Base-by-base conservation (phyloP, 345 rosid species). In the Syzygium aromaticum region DNA sequence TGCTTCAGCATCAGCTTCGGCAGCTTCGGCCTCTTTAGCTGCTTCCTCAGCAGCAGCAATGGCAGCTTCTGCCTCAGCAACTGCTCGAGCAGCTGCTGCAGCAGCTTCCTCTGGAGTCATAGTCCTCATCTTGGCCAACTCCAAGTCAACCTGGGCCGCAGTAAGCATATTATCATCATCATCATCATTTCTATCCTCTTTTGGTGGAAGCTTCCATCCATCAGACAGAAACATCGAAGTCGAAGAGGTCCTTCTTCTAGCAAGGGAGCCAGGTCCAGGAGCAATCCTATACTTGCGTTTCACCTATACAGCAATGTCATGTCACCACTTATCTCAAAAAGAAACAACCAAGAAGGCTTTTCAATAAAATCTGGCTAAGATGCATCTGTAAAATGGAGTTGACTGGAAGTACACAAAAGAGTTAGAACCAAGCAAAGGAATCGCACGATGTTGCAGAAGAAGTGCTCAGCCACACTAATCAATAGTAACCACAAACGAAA, bases 31-130 rank as follows among this genome's bases (percentile, higher is more conserved):
- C 88, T 96, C 99, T 87, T 93, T 96, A 21, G 95, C 96, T 89
- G 99, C 99, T 92, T 93, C 97, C 88, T 98, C 99, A 85, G 99
- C 99, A 87, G 91, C 98, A 7, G 96, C 96, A 84, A 95, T 94
- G 49, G 98, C 98, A 87, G 94, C 95, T 91, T 96, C 99, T 83
- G 99, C 99, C 91, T 96, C 95, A 51, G 94, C 95, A 89, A 98
- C 99, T 85, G 98, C 98, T 88, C 89, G 94, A 86, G 96, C 98
- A 61, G 99, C 99, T 83, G 95, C 96, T 7, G 90, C 93, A 83
- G 95, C 96, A 21, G 99, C 99, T 92, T 96, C 99, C 85, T 92
- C 92, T 16, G 96, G 93, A 78, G 94, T 94, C 99, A 96, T 92
- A 83, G 88, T 93, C 92, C 94, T 94, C 96, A 98, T 96, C 90